A percentile compares a stretch with the other conserved stretches of the same genome.
phyloP scores from a whole-genome alignment of 225 moss, liverwort and hornwort genomes.

The Ulota crispa region DNA sequence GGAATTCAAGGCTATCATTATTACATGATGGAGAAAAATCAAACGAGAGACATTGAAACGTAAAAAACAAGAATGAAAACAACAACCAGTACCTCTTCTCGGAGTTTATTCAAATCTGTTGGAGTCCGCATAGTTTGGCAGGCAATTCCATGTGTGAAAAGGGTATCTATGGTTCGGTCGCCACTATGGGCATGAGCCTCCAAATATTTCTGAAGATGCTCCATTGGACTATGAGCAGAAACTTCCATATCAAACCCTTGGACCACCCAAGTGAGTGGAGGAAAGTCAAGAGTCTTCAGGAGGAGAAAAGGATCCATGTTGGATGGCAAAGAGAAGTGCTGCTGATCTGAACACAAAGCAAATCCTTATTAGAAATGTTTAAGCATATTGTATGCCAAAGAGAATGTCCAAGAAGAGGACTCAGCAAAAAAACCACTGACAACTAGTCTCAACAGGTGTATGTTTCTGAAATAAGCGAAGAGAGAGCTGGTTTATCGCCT shows the following conservation, averaged over 20 bases:
- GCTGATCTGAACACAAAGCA: slow-evolving; percentile 54
- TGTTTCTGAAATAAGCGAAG: background rate
- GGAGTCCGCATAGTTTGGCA: slow-evolving; percentile 91
- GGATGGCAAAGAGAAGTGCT: slow-evolving; percentile 61
- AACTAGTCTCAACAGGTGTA: background rate
- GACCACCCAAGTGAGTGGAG: slow-evolving; percentile 95
- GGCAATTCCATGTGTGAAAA: slow-evolving; percentile 85
- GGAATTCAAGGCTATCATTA: background rate
- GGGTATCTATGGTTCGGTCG: slow-evolving; percentile 88
- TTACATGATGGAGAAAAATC: background rate
- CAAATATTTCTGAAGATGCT: slow-evolving; percentile 83
- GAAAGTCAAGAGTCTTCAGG: slow-evolving; percentile 83
- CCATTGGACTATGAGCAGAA: slow-evolving; percentile 72
- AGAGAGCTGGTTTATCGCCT: background rate
- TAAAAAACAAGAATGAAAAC: background rate
- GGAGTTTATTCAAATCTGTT: slow-evolving; percentile 82
- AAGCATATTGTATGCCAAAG: background rate
- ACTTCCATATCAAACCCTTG: slow-evolving; percentile 97
- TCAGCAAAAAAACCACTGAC: background rate
- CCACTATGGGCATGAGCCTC: slow-evolving; percentile 93
- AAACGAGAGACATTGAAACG: background rate
- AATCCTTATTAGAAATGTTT: background rate
- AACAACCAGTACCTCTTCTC: slow-evolving; percentile 58
- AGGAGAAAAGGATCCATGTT: slow-evolving; percentile 77
- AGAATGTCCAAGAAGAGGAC: background rate